phyloP scores from a whole-genome alignment of 106 monocot species.

The Cymbidium sinense region DNA sequence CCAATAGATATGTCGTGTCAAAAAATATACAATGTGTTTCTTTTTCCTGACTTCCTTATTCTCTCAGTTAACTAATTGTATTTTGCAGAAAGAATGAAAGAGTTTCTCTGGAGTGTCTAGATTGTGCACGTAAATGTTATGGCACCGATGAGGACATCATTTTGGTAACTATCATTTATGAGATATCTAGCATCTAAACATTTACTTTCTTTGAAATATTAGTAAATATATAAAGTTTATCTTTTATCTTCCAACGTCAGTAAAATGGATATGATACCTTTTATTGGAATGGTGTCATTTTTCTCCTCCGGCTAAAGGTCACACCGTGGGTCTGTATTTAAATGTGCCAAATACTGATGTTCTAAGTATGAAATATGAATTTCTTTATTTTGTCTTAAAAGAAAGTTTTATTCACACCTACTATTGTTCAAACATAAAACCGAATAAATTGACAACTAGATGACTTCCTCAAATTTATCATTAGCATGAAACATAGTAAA shows the following conservation, averaged over 20 bases:
- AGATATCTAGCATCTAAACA: background rate
- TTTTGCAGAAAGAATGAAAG: constrained; percentile 39
- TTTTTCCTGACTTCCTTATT: background rate
- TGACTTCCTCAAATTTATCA: background rate
- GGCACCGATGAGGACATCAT: constrained; percentile 66
- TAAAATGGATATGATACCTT: background rate
- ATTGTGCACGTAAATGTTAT: constrained; percentile 55
- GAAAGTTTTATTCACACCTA: background rate
- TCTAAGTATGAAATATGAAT: constrained; percentile 2
- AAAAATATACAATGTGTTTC: background rate
- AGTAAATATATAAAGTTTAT: background rate
- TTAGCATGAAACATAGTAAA: background rate
- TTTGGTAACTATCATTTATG: constrained; percentile 30
- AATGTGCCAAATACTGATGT: background rate
- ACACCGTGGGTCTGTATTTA: background rate
- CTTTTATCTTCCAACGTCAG: background rate
- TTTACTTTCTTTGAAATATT: background rate
- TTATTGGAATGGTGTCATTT: background rate
- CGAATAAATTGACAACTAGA: background rate
- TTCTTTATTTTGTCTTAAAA: background rate
- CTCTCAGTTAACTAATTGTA: background rate
- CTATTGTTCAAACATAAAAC: background rate
- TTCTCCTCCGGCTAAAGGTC: background rate
- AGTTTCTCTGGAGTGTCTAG: constrained; percentile 42
- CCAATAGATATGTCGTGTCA: background rate